phyloP scores from a whole-genome alignment of 164 flowering plant species.

The Vitis cinerea region DNA sequence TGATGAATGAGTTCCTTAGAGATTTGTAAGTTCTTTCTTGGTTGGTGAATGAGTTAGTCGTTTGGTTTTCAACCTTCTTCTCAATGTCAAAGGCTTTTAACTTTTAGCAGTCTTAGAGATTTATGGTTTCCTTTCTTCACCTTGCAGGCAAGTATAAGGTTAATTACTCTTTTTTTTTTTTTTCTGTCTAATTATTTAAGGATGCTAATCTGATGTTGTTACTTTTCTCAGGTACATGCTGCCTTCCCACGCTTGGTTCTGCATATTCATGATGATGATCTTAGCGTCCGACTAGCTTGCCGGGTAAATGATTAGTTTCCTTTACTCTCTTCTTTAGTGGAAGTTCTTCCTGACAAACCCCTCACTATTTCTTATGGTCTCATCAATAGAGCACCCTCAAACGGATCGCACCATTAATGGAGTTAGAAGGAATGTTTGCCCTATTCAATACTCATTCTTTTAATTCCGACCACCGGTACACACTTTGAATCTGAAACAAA shows the following conservation, averaged over 20 bases:
- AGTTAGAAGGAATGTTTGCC: conserved; percentile 44
- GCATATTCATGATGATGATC: conserved; percentile 85
- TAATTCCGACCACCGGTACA: conserved; percentile 83
- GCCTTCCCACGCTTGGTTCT: conserved; percentile 75
- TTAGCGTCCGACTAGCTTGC: conserved; percentile 74
- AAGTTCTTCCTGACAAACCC: not conserved
- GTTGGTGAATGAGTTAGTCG: too few relatives aligned
- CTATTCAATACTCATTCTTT: conserved; percentile 52
- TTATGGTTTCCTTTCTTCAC: not conserved
- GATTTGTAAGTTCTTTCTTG: too few relatives aligned
- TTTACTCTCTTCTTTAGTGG: not conserved
- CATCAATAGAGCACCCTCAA: conserved; percentile 58
- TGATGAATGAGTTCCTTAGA: too few relatives aligned
- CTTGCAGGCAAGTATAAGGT: too few relatives aligned
- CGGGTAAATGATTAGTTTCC: conserved; percentile 46
- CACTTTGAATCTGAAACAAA: not conserved
- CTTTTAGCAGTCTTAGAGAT: too few relatives aligned
- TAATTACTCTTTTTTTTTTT: too few relatives aligned
- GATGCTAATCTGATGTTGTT: not conserved
- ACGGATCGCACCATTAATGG: conserved; percentile 50
- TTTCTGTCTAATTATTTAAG: not conserved
- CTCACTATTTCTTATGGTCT: conserved; percentile 3
- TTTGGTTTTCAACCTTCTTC: too few relatives aligned
- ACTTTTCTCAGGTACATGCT: conserved; percentile 66
- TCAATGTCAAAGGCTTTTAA: too few relatives aligned